These are phyloP conservation scores for Desmodesmus armatus DNA, from an alignment of 139 green algal genomes.

Conservation along the genomic window DNA sequence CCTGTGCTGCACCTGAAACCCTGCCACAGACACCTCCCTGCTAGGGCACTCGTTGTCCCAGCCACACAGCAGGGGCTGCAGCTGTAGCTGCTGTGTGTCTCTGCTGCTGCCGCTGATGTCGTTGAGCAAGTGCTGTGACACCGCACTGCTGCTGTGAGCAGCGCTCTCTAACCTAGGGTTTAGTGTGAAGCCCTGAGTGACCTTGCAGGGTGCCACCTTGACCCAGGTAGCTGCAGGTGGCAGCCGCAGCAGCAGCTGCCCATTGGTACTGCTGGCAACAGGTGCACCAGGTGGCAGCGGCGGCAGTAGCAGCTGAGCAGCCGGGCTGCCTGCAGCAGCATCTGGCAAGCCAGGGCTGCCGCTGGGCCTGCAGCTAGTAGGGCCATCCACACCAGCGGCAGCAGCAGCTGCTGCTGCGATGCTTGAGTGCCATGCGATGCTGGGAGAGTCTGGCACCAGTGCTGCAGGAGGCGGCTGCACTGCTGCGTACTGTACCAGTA, in stretches of 20 bases:
- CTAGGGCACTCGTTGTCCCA: conserved; percentile 40
- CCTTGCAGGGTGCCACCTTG: background rate
- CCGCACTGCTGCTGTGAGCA: background rate
- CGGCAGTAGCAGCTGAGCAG: background rate
- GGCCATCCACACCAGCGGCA: background rate
- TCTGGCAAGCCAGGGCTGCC: background rate
- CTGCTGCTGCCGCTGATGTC: background rate
- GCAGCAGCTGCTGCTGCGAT: background rate
- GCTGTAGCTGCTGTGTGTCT: background rate
- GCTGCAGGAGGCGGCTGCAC: conserved; percentile 2
- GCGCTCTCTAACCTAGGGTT: background rate
- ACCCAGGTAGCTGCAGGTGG: conserved; percentile 9
- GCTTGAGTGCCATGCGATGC: background rate
- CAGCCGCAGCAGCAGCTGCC: background rate
- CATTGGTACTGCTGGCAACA: too few species aligned
- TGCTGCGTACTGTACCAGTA: conserved; percentile 33
- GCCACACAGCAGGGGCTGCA: background rate
- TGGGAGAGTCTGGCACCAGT: background rate
- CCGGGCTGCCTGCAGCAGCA: background rate
- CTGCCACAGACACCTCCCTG: background rate
- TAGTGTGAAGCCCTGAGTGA: background rate
- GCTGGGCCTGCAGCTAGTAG: conserved; percentile 1
- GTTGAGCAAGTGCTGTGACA: conserved; percentile 1
- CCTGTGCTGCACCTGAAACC: conserved; percentile 33
- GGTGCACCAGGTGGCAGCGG: background rate